A percentile compares a stretch with the other conserved stretches of the same genome.
These are phyloP conservation scores for Ascomycota sp. DNA, from an alignment of 2,329 filamentous ascomycete genomes.

Conservation along the genomic window DNA sequence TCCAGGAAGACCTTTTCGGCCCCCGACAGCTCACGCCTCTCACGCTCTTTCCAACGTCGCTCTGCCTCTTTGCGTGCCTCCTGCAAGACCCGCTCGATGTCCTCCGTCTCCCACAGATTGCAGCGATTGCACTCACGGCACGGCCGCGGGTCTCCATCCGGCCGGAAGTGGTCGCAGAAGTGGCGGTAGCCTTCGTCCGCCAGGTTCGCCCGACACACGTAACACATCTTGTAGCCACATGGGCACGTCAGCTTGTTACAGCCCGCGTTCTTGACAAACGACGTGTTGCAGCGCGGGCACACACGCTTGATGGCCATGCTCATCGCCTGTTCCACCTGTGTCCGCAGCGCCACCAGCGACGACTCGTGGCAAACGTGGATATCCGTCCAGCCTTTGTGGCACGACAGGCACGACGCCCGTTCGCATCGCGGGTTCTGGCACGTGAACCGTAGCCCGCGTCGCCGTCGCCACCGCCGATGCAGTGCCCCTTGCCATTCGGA, in stretches of 20 bases:
- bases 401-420: slow-evolving; percentile 59
- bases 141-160: slow-evolving; percentile 47
- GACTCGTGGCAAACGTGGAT: slow-evolving; percentile 82
- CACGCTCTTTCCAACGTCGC: slow-evolving; percentile 45
- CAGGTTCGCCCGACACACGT: slow-evolving; percentile 70
- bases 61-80: slow-evolving; percentile 54
- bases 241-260: slow-evolving; percentile 96
- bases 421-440: slow-evolving; percentile 52
- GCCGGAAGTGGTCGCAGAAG: slow-evolving; percentile 90
- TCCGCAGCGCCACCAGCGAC: slow-evolving; percentile 60
- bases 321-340: slow-evolving; percentile 80
- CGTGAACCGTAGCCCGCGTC: slow-evolving; percentile 54
- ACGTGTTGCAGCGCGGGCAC: slow-evolving; percentile 76
- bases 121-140: slow-evolving; percentile 68
- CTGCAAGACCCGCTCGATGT: slow-evolving; percentile 46
- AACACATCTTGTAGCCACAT: slow-evolving; percentile 96
- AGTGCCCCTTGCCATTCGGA: slow-evolving; percentile 38
- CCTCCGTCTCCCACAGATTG: slow-evolving; percentile 60
- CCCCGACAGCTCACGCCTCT: slow-evolving; percentile 34
- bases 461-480: slow-evolving; percentile 45
- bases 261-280: slow-evolving; percentile 80
- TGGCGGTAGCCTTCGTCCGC: slow-evolving; percentile 66
- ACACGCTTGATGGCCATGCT: slow-evolving; percentile 88
- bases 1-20: slow-evolving; percentile 36
- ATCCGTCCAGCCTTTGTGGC: slow-evolving; percentile 66